Evolutionary conservation across 1,284 basidiomycete genomes (phyloP).

Genomic region (Boletus sp.): DNA sequence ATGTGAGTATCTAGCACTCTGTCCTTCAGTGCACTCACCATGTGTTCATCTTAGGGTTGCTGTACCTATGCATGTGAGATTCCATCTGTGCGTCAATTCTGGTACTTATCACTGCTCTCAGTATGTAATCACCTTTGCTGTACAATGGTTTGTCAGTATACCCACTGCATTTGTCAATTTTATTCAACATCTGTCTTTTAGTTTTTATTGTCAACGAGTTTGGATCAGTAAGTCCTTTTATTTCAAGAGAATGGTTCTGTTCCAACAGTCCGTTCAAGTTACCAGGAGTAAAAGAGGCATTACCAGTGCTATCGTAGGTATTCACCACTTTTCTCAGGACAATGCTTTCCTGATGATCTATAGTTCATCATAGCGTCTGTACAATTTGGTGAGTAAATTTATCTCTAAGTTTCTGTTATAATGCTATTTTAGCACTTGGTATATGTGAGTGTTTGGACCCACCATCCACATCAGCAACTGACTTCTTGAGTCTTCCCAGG

Average conservation of each 20-base stretch:
- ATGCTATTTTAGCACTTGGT: slow-evolving; percentile 7
- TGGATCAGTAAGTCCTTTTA: slow-evolving; percentile 20
- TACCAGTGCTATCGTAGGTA: slow-evolving; percentile 8
- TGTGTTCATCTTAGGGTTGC: neutral
- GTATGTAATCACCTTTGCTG: slow-evolving; percentile 13
- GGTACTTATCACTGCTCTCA: slow-evolving; percentile 1
- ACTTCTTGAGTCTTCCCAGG: neutral
- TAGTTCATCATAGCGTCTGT: slow-evolving; percentile 3
- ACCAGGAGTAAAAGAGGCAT: slow-evolving; percentile 2
- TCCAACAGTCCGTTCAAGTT: neutral
- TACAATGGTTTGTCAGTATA: slow-evolving; percentile 15
- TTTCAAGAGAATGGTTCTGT: too few species aligned
- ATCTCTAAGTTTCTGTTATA: neutral
- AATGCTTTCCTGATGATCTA: neutral
- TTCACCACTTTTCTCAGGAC: neutral
- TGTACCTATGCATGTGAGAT: slow-evolving; percentile 10
- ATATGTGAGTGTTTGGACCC: slow-evolving; percentile 8
- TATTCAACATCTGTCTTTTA: neutral
- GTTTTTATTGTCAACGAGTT: slow-evolving; percentile 23
- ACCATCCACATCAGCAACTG: neutral
- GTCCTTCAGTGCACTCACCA: too few species aligned
- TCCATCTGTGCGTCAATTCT: neutral
- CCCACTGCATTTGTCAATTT: neutral
- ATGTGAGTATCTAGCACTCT: slow-evolving; percentile 2
- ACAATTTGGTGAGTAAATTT: slow-evolving; percentile 10